Base-by-base conservation (phyloP, 2,329 filamentous ascomycete genomes). In the Ceratocystis cubensis region DNA sequence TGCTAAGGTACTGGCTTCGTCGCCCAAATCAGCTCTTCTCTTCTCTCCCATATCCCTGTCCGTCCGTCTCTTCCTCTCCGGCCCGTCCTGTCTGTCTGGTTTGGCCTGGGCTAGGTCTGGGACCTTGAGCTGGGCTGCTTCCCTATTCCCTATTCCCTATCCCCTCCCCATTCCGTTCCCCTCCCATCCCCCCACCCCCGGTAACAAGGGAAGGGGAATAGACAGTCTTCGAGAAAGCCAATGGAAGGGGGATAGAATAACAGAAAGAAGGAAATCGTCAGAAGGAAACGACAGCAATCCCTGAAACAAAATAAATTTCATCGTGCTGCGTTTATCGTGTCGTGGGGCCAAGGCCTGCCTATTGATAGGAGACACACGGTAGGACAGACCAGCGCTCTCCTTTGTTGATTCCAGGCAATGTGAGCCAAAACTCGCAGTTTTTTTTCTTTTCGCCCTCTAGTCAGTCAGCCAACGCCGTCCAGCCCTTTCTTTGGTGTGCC, bases 221-320 rank as follows among this genome's bases (percentile, higher is more conserved):
- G 50, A 56, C 50, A 56, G 50, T 13, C 50, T 56, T 56, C 50
- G 50, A 56, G 50, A 56, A 37, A 56, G 50, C 50, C 20, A 30
- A 20, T 56, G 13, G 50, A 56, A 56, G 50, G 22, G 50, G 13
- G 30, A 56, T 56, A 56, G 50, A 56, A 56, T 1, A 56, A 28
- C 25, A 7, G 50, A 15, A 20, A 28, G 50, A 56, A 56, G 22
- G 50, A 30, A 56, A 56, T 56, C 20, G 22, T 25, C 50, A 28
- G 50, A 56, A 56, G 22, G 22, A 56, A 56, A 56, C 22, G 15
- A 25, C 3, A 15, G 8, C 50, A 20, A 25, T 56, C 50, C 50
- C 22, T 56, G 50, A 56, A 56, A 25, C 50, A 56, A 30, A 56
- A 6, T 10, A 6, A 48, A 13, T 37, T 37, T 37, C 33, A 37